phyloP scores from a whole-genome alignment of 768 basidiomycete species.

The Auriculariales sp. region DNA sequence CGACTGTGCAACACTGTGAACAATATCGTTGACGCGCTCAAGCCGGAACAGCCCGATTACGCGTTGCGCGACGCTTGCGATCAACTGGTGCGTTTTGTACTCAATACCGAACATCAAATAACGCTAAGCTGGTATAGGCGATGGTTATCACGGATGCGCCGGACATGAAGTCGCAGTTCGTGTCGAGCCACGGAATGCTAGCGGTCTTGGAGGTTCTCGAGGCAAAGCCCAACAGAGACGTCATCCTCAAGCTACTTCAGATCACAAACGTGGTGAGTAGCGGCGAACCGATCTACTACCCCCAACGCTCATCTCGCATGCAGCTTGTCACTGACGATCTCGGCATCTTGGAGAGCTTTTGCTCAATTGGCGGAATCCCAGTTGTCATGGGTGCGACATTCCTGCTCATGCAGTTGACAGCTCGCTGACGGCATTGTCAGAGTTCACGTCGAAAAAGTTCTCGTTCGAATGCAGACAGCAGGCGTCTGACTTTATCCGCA shows the following conservation, averaged over 20 bases:
- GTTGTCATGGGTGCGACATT: constrained; percentile 83
- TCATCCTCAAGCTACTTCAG: constrained; percentile 70
- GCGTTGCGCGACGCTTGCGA: constrained; percentile 75
- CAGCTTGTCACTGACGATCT: constrained; percentile 49
- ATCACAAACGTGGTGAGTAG: constrained; percentile 72
- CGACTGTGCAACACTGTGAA: constrained; percentile 69
- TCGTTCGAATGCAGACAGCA: constrained; percentile 88
- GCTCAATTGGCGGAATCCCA: constrained; percentile 88
- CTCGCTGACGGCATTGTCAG: constrained; percentile 20
- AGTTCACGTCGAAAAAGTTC: constrained; percentile 89
- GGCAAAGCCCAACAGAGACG: constrained; percentile 71
- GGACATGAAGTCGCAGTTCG: constrained; percentile 78
- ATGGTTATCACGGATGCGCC: constrained; percentile 62
- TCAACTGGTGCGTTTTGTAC: constrained; percentile 48
- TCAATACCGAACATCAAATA: constrained; percentile 1
- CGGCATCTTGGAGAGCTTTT: constrained; percentile 86
- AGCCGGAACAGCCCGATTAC: constrained; percentile 67
- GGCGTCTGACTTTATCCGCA: constrained; percentile 85
- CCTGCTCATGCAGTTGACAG: neutral
- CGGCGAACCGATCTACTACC: neutral
- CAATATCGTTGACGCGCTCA: constrained; percentile 75
- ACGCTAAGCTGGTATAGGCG: constrained; percentile 29
- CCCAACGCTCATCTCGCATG: neutral
- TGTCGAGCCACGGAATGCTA: constrained; percentile 88
- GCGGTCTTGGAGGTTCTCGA: constrained; percentile 90